phyloP scores from a whole-genome alignment of 1,284 basidiomycete species.

The Microbotryum intermedium region DNA sequence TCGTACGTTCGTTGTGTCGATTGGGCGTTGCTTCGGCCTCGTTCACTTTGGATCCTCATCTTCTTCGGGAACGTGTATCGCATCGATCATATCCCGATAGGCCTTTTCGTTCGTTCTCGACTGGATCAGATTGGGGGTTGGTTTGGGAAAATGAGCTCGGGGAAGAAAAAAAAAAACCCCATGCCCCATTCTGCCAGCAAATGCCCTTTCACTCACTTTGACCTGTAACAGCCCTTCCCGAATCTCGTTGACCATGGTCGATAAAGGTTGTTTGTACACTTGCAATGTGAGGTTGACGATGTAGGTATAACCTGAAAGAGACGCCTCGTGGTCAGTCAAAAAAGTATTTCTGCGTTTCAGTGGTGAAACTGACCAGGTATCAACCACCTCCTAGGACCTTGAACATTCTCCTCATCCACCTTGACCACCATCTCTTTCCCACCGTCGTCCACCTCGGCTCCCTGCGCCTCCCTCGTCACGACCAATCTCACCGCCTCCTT shows the following conservation, averaged over 20 bases:
- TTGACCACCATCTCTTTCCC: neutral
- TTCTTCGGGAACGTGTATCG: too few species aligned
- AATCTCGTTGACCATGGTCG: constrained; percentile 14
- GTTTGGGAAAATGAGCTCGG: too few species aligned
- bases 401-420: neutral
- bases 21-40: too few species aligned
- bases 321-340: too few species aligned
- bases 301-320: constrained; percentile 17
- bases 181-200: too few species aligned
- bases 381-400: constrained; percentile 23
- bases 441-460: neutral
- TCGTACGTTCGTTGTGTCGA: too few species aligned
- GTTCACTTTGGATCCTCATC: too few species aligned
- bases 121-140: too few species aligned
- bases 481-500: constrained; percentile 25
- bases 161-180: too few species aligned
- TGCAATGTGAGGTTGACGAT: constrained; percentile 21
- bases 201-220: constrained; percentile 13
- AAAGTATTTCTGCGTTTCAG: too few species aligned
- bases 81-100: too few species aligned
- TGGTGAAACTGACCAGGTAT: constrained; percentile 15
- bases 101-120: too few species aligned
- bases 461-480: constrained; percentile 18
- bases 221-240: constrained; percentile 8
- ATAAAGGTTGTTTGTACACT: constrained; percentile 20